Base-by-base conservation (phyloP, 768 basidiomycete genomes). In the Galerina sulciceps region DNA sequence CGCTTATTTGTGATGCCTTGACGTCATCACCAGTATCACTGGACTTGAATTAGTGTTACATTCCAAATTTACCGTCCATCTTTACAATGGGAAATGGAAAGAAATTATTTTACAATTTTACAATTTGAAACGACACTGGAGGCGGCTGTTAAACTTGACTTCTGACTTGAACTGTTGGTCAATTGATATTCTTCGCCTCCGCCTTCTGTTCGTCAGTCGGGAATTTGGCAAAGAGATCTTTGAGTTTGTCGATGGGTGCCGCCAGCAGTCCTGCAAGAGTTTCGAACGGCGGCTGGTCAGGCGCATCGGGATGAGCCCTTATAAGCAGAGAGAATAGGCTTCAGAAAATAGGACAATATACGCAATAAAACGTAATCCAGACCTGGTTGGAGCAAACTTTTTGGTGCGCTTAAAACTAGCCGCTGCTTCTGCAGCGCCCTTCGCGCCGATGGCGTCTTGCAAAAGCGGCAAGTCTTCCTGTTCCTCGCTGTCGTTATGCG, bases 321-420 rank as follows among this genome's bases (percentile, higher is more conserved):
- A 6, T 35, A 53, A 26, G 10, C 15, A 11, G 17, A 50, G 34
- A 11, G 17, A 50, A 38, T 38, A 22, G 20, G 52, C 18, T 31
- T 31, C n/a, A 10, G 26, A 23, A n/a, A 26, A 14, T 9, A 31
- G n/a, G 6, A 4, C 15, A 22, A 49, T 31, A 8, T 5, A 31
- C 26, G 26, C 26, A 31, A 45, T 3, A 31, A 49, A 41, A 56
- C 17, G 15, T 18, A n/a, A 11, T 17, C 15, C 6, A 70, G 18
- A 84, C 85, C 83, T 75, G 9, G 87, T 87, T 0, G 86, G 87
- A 5, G 76, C 85, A 59, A 87, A 85, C 61, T 82, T 81, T 75
- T 89, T 89, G 1, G 86, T 87, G 52, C 76, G 70, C 61, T 69
- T 76, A 72, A 88, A 88, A 35, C 65, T 71, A 18, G 61, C 56